Base-by-base conservation (phyloP, 2,329 filamentous ascomycete species). In the Paramyrothecium sp. region DNA sequence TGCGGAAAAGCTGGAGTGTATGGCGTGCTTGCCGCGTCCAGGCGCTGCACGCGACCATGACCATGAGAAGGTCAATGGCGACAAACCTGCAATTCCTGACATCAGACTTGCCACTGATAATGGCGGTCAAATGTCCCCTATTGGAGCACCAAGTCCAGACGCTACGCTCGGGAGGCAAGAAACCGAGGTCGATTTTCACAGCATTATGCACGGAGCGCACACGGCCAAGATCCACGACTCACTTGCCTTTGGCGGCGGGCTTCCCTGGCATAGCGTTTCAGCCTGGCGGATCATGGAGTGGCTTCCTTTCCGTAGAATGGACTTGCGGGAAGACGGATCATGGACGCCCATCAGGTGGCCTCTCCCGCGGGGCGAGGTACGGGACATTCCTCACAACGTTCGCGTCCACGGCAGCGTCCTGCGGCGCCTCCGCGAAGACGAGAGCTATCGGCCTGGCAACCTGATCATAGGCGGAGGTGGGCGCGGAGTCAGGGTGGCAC, bases 331-430 rank as follows among this genome's bases (percentile, higher is more conserved):
- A 0, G 88, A 93, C 60, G 89, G 89, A 0, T 85, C 84, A 0
- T 95, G 91, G 91, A 88, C 86, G 70, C 88, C 89, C 0, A 94
- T 95, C 62, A 80, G 86, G 10, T 94, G 90, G 89, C 91, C 91
- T 0, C 75, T 94, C 3, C 91, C 91, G 0, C 84, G 87, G 30
- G 91, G 91, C 11, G 90, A 94, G 72, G 85, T 89, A 0, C 83
- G 91, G 17, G 91, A 95, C 65, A 87, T 95, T 2, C 91, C 91
- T 0, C 72, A 83, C 10, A 79, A 88, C 55, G 90, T 87, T 1
- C 79, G 86, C 21, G 83, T 95, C 2, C 91, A 95, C 65, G 83
- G 86, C 47, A 90, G 87, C 21, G 91, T 91, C 0, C 86, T 95
- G 57, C 83, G 84, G 19, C 82, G 91, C 7, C 89, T 95, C 86